These are phyloP conservation scores for Kalaharituber pfeilii DNA, from an alignment of 2,329 filamentous ascomycete genomes.

Conservation along the genomic window DNA sequence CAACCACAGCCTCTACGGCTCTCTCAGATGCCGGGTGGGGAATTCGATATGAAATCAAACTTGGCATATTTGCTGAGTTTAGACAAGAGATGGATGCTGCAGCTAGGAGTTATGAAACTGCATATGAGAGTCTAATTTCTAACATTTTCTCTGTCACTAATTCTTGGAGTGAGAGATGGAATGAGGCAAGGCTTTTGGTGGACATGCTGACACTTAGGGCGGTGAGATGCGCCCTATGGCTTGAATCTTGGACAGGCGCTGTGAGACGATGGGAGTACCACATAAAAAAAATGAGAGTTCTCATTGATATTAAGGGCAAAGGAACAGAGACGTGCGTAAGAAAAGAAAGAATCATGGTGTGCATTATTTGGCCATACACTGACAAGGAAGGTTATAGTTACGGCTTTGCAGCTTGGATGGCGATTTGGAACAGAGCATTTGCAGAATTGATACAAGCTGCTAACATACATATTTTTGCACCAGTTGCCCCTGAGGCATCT, in stretches of 20 bases:
- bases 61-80: constrained; percentile 79
- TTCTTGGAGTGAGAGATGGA: constrained; percentile 77
- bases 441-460: constrained; percentile 40
- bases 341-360: not conserved
- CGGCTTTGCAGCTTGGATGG: constrained; percentile 87
- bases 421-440: constrained; percentile 49
- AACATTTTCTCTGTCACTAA: constrained; percentile 80
- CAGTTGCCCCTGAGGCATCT: not conserved
- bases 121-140: constrained; percentile 64
- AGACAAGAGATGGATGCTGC: constrained; percentile 83
- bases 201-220: constrained; percentile 67
- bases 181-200: constrained; percentile 75
- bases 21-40: constrained; percentile 80
- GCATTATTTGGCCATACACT: not conserved
- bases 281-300: constrained; percentile 51
- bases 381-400: too few species aligned
- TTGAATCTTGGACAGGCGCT: constrained; percentile 58
- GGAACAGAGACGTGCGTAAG: constrained; percentile 48
- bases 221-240: constrained; percentile 68
- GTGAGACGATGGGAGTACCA: constrained; percentile 68
- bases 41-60: constrained; percentile 85
- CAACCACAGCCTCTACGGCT: constrained; percentile 71
- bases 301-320: constrained; percentile 67
- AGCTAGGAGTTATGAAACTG: constrained; percentile 67
- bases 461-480: constrained; percentile 19